Evolutionary conservation across 192 early-diverging fungal species (phyloP).

Genomic region (Backusella macrospora): DNA sequence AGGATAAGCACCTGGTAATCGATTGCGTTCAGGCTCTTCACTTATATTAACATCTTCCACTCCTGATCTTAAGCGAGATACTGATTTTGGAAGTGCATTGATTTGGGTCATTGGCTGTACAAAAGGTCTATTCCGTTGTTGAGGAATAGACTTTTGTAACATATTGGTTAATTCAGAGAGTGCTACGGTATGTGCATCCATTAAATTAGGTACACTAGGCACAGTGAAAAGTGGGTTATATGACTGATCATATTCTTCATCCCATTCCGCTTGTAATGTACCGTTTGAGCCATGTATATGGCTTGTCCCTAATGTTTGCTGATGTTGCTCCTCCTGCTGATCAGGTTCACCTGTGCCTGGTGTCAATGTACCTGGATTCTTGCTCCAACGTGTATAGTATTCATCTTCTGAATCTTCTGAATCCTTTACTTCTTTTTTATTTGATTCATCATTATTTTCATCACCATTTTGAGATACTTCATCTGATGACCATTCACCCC

Average conservation of each 20-base stretch:
- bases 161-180: constrained; percentile 38
- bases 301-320: neutral
- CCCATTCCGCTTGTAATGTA: constrained; percentile 34
- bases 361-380: constrained; percentile 38
- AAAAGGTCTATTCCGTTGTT: neutral
- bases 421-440: neutral
- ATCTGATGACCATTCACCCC: constrained; percentile 47
- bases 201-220: constrained; percentile 43
- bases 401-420: constrained; percentile 39
- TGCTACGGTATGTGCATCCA: constrained; percentile 36
- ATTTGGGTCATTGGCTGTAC: constrained; percentile 19
- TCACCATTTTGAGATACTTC: constrained; percentile 2
- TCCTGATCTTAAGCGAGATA: constrained; percentile 11
- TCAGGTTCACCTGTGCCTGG: neutral
- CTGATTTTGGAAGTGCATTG: constrained; percentile 35
- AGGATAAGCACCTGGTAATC: constrained; percentile 39
- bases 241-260: constrained; percentile 45
- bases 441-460: neutral
- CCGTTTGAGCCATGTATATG: neutral
- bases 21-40: neutral
- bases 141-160: constrained; percentile 34
- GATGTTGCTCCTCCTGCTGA: neutral
- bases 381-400: constrained; percentile 40
- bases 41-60: neutral
- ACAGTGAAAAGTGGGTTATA: constrained; percentile 44